These are phyloP conservation scores for Amaranthus cruentus DNA, from an alignment of 148 eudicot species.

Conservation along the genomic window DNA sequence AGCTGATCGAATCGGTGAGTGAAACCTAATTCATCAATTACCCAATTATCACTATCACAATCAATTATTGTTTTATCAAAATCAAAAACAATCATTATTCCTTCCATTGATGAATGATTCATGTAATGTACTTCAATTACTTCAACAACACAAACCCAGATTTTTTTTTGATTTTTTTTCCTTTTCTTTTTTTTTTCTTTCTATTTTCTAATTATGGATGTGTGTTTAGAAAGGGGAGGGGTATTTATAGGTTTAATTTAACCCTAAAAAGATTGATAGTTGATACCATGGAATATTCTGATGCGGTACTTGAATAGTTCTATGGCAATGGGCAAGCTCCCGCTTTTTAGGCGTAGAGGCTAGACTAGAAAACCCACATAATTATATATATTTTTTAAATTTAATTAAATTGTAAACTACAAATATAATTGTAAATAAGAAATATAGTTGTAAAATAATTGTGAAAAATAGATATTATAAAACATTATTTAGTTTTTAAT, in stretches of 20 bases:
- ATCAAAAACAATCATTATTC: slow-evolving; percentile 65
- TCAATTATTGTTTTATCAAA: slow-evolving; percentile 79
- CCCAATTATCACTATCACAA: slow-evolving; percentile 74
- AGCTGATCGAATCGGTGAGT: slow-evolving; percentile 67
- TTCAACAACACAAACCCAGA: background rate
- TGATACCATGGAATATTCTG: too few relatives aligned
- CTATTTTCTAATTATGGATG: background rate
- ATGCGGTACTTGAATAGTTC: too few relatives aligned
- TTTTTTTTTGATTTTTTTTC: background rate
- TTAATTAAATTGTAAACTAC: too few relatives aligned
- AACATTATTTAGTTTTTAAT: too few relatives aligned
- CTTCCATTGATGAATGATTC: slow-evolving; percentile 29
- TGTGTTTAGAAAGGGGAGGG: slow-evolving; percentile 12
- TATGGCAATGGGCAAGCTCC: too few relatives aligned
- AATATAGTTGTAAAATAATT: too few relatives aligned
- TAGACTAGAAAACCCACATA: too few relatives aligned
- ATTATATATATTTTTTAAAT: too few relatives aligned
- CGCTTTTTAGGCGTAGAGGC: too few relatives aligned
- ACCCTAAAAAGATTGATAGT: too few relatives aligned
- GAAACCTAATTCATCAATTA: slow-evolving; percentile 64
- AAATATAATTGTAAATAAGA: too few relatives aligned
- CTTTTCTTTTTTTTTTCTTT: background rate
- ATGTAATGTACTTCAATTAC: background rate
- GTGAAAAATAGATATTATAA: too few relatives aligned
- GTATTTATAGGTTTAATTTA: slow-evolving; percentile 17